A percentile compares a stretch with the other conserved stretches of the same genome.
phyloP scores from a whole-genome alignment of 176 grass and related monocot genomes.

The Carex scoparia region DNA sequence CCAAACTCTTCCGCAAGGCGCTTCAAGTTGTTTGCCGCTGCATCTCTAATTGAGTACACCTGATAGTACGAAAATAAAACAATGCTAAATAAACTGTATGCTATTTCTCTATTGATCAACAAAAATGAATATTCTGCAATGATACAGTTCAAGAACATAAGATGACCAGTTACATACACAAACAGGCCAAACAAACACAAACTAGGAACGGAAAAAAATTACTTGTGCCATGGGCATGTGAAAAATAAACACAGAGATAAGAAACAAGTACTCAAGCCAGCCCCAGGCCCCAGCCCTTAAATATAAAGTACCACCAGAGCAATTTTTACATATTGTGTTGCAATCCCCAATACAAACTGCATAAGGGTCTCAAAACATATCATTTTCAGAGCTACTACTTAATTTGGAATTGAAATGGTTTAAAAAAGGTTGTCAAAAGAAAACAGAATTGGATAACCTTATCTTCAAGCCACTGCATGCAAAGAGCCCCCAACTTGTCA shows the following conservation, averaged over 20 bases:
- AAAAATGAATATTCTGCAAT: not conserved
- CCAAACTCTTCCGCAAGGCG: slow-evolving; percentile 89
- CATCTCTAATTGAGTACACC: slow-evolving; percentile 95
- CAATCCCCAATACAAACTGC: not conserved
- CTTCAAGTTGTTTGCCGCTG: slow-evolving; percentile 90
- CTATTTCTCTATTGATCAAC: not conserved
- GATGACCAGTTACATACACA: not conserved
- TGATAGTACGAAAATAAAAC: slow-evolving; percentile 32
- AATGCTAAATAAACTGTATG: not conserved
- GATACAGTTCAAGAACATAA: not conserved
- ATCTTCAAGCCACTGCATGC: slow-evolving; percentile 99
- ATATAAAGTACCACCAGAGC: not conserved
- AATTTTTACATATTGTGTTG: not conserved
- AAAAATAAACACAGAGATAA: not conserved
- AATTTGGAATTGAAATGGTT: not conserved
- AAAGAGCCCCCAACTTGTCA: slow-evolving; percentile 86
- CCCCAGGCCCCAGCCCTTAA: not conserved
- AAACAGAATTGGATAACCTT: slow-evolving; percentile 46
- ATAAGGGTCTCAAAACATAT: not conserved
- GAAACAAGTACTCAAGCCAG: not conserved
- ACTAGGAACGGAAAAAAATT: not conserved
- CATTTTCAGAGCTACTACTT: not conserved
- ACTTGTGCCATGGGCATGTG: not conserved
- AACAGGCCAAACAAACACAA: not conserved
- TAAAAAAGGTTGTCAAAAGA: not conserved